Base-by-base conservation (phyloP, 2,329 filamentous ascomycete species). In the Colletotrichum cereale region DNA sequence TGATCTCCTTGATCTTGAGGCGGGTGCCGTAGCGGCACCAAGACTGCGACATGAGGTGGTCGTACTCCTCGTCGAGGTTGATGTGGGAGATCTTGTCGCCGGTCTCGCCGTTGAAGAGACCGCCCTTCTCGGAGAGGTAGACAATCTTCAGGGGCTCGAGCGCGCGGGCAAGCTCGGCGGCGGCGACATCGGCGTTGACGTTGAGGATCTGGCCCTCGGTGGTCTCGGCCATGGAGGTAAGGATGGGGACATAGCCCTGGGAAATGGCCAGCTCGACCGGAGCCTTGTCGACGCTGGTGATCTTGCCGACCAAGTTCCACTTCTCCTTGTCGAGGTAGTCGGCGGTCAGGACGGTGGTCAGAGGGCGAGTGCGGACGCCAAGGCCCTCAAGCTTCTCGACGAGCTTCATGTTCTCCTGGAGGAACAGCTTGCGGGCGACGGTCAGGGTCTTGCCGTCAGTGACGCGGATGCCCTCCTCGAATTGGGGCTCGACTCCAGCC, bases 121-220 rank as follows among this genome's bases (percentile, higher is more conserved):
- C 96, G 61, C 96, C 96, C 88, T 98, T 98, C 85, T 99, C 96
- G 6, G 95, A 97, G n/a, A 98, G 88, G 81, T 98, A 99, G 72
- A 99, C 95, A 73, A 98, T 96, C 90, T 99, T 99, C 78, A 98
- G 86, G 34, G 96, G 96, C 83, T 98, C 92, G 65, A 99, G 86
- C 67, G 93, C 90, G 72, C 94, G 91, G 31, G 96, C 96, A 73
- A 99, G 87, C 84, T 98, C 96, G 75, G 95, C 95, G 38, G 96
- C 96, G 44, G 96, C 96, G 73, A 98, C 96, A 82, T 99, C 96
- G 44, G 96, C 96, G 79, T 99, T 99, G 81, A 99, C 96, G 79
- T 99, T 99, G 74, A 99, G 88, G 62, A 98, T 91, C 81, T 96
- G 94, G 11, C 96, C 96, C 74, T 97, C 95, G 57, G 91, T 88